Conservation (phyloP, 495 filamentous ascomycete species). For the Elaphomyces granulatus region DNA sequence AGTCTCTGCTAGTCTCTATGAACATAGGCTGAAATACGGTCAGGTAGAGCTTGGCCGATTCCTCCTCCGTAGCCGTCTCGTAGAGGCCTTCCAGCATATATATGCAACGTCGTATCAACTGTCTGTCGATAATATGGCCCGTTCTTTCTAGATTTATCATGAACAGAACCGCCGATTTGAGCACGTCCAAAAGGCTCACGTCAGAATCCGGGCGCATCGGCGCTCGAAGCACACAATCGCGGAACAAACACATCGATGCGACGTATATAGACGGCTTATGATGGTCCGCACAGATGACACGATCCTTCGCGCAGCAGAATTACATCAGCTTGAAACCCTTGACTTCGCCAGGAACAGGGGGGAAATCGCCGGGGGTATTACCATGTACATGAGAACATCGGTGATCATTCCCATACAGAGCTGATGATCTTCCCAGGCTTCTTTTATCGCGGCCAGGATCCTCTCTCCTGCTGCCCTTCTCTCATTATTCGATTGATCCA, state of each 20-base stretch:
- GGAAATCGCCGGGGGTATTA: too few relatives aligned
- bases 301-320: conserved; percentile 38
- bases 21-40: conserved; percentile 71
- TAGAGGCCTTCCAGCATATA: conserved; percentile 89
- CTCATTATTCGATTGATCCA: conserved; percentile 53
- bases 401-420: conserved; percentile 94
- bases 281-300: conserved; percentile 57
- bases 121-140: conserved; percentile 77
- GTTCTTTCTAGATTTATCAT: conserved; percentile 85
- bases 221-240: conserved; percentile 61
- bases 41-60: conserved; percentile 63
- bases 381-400: conserved; percentile 97
- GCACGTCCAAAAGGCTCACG: conserved; percentile 44
- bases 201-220: conserved; percentile 30
- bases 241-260: conserved; percentile 71
- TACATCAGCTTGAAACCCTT: conserved; percentile 1
- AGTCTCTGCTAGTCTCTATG: conserved; percentile 49
- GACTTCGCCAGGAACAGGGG: not conserved
- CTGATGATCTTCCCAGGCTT: conserved; percentile 77
- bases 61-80: conserved; percentile 57
- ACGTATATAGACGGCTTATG: conserved; percentile 66
- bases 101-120: conserved; percentile 65
- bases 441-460: conserved; percentile 62
- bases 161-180: conserved; percentile 73
- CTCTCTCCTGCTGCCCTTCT: conserved; percentile 65